A percentile compares a stretch with the other conserved stretches of the same genome.
Evolutionary conservation across 1,139 yeast genomes (phyloP).

Genomic region (Yamadazyma kanchanaburiensis): DNA sequence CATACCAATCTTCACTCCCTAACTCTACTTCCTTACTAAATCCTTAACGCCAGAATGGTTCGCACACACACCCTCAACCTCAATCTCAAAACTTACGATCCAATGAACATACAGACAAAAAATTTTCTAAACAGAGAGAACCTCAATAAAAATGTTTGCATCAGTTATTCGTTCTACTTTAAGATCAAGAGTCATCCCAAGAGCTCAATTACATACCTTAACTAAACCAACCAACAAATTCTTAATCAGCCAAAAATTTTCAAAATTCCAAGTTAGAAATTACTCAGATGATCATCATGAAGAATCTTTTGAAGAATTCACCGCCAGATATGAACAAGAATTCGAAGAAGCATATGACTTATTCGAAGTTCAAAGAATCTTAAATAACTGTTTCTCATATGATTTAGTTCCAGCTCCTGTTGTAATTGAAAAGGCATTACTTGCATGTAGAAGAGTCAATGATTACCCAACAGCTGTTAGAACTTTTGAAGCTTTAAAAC

Average conservation of each 20-base stretch:
- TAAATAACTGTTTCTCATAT: slow-evolving; percentile 96
- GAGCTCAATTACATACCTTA: slow-evolving; percentile 14
- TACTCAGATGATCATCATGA: slow-evolving; percentile 74
- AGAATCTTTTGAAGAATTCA: slow-evolving; percentile 94
- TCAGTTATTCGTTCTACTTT: slow-evolving; percentile 52
- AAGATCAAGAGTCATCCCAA: slow-evolving; percentile 34
- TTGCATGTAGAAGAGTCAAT: slow-evolving; percentile 98
- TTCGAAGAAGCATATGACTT: slow-evolving; percentile 97
- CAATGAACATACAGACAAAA: slow-evolving; percentile 16
- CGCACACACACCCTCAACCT: slow-evolving; percentile 2
- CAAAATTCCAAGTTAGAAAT: slow-evolving; percentile 32
- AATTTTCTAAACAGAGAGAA: slow-evolving; percentile 11
- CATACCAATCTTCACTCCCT: background rate
- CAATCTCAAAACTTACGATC: slow-evolving; percentile 14
- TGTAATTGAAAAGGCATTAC: slow-evolving; percentile 91
- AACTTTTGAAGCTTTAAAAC: slow-evolving; percentile 92
- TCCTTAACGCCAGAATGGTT: slow-evolving; percentile 1
- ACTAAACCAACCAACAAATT: slow-evolving; percentile 9
- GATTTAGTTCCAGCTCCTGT: slow-evolving; percentile 98
- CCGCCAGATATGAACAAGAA: slow-evolving; percentile 91
- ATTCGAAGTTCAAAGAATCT: slow-evolving; percentile 85
- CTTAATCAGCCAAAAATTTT: slow-evolving; percentile 1
- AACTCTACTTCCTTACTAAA: background rate
- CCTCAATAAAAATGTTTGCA: slow-evolving; percentile 34
- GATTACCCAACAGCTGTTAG: slow-evolving; percentile 98